Evolutionary conservation across 2,329 filamentous ascomycete genomes (phyloP).

Genomic region (Albifimbria verrucaria): DNA sequence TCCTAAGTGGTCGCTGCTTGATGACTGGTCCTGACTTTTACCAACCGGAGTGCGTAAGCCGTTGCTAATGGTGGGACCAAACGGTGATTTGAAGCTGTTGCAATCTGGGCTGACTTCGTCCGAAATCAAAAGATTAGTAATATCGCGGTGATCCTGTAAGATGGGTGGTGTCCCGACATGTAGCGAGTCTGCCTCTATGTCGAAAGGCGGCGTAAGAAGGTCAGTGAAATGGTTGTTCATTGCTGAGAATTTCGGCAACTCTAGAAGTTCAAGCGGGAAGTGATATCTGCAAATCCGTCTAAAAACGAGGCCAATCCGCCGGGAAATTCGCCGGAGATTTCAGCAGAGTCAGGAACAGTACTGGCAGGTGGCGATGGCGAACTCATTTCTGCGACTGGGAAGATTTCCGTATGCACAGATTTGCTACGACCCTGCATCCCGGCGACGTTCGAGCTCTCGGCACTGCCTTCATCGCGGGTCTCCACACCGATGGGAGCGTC

Average conservation of each 20-base stretch:
- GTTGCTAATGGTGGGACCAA: neutral
- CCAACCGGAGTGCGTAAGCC: neutral
- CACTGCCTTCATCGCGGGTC: neutral
- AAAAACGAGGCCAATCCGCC: neutral
- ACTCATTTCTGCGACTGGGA: neutral
- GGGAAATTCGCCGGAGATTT: neutral
- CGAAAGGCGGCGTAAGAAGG: neutral
- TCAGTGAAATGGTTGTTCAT: neutral
- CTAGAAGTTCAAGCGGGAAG: neutral
- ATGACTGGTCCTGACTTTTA: neutral
- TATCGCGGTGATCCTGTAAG: neutral
- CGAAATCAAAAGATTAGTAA: neutral
- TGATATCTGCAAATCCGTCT: neutral
- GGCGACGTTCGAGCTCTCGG: neutral
- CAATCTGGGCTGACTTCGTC: neutral
- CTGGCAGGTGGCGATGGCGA: neutral
- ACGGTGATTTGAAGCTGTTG: neutral
- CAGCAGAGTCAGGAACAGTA: neutral
- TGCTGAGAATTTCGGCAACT: neutral
- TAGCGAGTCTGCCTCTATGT: neutral
- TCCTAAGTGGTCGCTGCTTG: neutral
- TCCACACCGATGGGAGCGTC: neutral
- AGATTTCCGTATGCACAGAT: neutral
- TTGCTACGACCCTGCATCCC: neutral
- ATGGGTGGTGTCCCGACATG: neutral